Conservation (phyloP, 1,284 basidiomycete genomes). For the Somion occarium region DNA sequence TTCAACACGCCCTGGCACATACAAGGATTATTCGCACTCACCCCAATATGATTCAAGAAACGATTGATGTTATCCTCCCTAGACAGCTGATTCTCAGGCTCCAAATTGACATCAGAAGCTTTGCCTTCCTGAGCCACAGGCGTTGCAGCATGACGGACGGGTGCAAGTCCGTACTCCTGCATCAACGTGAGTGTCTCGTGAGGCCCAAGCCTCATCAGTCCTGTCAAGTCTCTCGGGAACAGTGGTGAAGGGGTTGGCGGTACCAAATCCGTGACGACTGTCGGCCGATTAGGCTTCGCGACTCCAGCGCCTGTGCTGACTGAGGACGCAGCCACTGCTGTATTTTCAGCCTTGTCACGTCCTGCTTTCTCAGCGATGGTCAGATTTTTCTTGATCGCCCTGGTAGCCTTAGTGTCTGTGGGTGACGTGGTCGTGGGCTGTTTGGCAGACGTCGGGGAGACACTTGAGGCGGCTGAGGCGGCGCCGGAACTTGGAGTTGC, state of each 20-base stretch:
- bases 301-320: background rate
- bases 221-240: constrained; percentile 31
- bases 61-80: constrained; percentile 36
- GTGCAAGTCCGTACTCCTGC: constrained; percentile 37
- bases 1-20: background rate
- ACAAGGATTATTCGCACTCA: constrained; percentile 22
- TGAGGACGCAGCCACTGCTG: background rate
- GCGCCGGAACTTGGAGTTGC: constrained; percentile 8
- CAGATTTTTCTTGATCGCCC: background rate
- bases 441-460: too few relatives aligned
- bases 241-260: constrained; percentile 20
- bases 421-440: constrained; percentile 14
- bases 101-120: background rate
- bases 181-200: constrained; percentile 34
- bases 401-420: background rate
- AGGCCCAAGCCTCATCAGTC: constrained; percentile 38
- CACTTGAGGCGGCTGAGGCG: constrained; percentile 14
- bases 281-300: background rate
- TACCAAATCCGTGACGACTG: constrained; percentile 7
- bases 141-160: constrained; percentile 12
- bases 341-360: background rate
- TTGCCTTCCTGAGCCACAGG: background rate
- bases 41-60: constrained; percentile 45
- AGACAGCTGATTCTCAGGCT: background rate
- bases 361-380: background rate